These are phyloP conservation scores for Aspergillus intermedius DNA, from an alignment of 2,329 filamentous ascomycete genomes.

Conservation along the genomic window DNA sequence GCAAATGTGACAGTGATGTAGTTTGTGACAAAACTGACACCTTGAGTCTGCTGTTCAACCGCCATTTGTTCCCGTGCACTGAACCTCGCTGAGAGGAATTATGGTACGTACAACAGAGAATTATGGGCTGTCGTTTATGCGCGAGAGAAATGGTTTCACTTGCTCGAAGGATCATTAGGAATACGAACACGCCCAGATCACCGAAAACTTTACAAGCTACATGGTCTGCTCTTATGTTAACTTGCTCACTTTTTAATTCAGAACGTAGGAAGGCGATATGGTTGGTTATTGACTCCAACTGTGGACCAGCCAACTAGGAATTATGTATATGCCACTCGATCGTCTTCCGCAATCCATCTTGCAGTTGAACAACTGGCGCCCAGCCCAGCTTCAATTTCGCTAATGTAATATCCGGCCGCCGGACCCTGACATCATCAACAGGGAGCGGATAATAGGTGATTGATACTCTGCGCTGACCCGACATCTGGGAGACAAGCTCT, in stretches of 20 bases:
- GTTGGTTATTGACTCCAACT: background rate
- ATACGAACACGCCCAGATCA: no score
- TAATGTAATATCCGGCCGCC: constrained; percentile 22
- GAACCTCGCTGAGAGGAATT: no score
- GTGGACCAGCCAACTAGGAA: background rate
- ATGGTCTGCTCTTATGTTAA: background rate
- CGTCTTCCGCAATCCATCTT: constrained; percentile 21
- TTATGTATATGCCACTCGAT: constrained; percentile 13
- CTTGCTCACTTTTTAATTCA: background rate
- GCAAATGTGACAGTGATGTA: no score
- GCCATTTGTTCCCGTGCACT: no score
- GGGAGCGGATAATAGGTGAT: constrained; percentile 5
- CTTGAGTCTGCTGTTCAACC: no score
- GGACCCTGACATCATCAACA: constrained; percentile 4
- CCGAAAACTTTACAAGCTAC: background rate
- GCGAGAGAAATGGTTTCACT: no score
- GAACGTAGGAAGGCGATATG: background rate
- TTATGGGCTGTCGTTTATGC: no score
- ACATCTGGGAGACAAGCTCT: constrained; percentile 11
- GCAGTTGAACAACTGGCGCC: constrained; percentile 18
- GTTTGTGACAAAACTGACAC: no score
- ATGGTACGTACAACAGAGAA: no score
- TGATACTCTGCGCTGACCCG: background rate
- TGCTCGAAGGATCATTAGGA: no score
- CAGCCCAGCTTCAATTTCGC: constrained; percentile 19